These are phyloP conservation scores for Lepidium campestre DNA, from an alignment of 441 rosid species.

Conservation along the genomic window DNA sequence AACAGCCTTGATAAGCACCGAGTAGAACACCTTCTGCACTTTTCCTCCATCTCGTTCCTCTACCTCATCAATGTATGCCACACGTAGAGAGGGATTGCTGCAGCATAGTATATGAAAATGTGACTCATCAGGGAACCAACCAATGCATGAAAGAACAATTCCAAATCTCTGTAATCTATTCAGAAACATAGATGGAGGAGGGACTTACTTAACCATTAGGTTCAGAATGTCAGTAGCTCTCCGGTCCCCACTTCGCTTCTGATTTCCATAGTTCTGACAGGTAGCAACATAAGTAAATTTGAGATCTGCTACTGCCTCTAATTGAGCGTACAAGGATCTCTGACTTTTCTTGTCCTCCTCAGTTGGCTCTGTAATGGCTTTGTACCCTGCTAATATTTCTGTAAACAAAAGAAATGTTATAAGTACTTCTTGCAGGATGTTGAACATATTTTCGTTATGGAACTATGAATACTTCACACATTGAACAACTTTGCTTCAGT, in stretches of 20 bases:
- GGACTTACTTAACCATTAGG: conserved; percentile 93
- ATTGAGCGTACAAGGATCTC: conserved; percentile 70
- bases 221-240: conserved; percentile 94
- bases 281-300: conserved; percentile 97
- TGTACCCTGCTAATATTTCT: conserved; percentile 95
- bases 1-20: conserved; percentile 88
- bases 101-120: conserved; percentile 23
- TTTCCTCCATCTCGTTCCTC: conserved; percentile 82
- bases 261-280: conserved; percentile 93
- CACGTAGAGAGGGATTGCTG: conserved; percentile 93
- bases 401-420: conserved; percentile 28
- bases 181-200: conserved; percentile 9
- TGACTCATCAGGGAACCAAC: conserved; percentile 16
- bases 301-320: conserved; percentile 96
- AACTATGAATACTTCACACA: background rate
- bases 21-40: conserved; percentile 75
- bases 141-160: conserved; percentile 2
- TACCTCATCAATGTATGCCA: conserved; percentile 94
- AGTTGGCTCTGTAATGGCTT: conserved; percentile 69
- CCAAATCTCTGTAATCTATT: background rate
- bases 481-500: conserved; percentile 1
- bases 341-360: conserved; percentile 92
- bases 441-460: background rate
- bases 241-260: conserved; percentile 90
- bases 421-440: background rate